phyloP scores from a whole-genome alignment of 148 eudicot species.

The Hydrangea macrophylla region DNA sequence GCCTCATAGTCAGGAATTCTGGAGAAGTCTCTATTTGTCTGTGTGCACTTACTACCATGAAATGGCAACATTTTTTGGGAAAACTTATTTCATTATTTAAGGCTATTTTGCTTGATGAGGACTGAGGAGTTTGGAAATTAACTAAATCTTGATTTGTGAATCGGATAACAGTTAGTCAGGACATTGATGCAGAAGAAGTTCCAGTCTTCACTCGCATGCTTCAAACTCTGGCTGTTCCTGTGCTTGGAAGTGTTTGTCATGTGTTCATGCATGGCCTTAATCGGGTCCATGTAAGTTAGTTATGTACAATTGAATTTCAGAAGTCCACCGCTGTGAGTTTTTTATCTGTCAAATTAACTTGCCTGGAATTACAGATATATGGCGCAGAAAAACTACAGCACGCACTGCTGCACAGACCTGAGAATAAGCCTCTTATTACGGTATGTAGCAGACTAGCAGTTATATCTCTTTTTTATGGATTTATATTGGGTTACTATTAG shows the following conservation, averaged over 20 bases:
- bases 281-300: constrained; percentile 55
- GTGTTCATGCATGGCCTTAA: constrained; percentile 96
- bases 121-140: background rate
- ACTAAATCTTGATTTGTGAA: background rate
- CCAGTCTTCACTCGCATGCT: constrained; percentile 75
- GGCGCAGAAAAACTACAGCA: constrained; percentile 82
- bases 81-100: background rate
- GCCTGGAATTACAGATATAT: constrained; percentile 46
- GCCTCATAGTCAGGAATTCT: too few relatives aligned
- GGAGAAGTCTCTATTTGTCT: background rate
- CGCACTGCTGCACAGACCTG: constrained; percentile 54
- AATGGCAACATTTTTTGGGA: background rate
- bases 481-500: background rate
- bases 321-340: background rate
- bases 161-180: constrained; percentile 48
- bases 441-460: constrained; percentile 38
- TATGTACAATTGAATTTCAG: background rate
- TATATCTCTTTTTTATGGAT: background rate
- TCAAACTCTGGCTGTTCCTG: constrained; percentile 86
- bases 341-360: constrained; percentile 10
- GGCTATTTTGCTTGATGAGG: background rate
- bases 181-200: constrained; percentile 65
- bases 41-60: background rate
- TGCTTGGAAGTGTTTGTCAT: constrained; percentile 88
- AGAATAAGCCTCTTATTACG: constrained; percentile 70